Percentiles rank a stretch among this genome's conserved stretches.
These are phyloP conservation scores for Conticribra weissflogii DNA, from an alignment of 108 stramenopile genomes.

Conservation along the genomic window DNA sequence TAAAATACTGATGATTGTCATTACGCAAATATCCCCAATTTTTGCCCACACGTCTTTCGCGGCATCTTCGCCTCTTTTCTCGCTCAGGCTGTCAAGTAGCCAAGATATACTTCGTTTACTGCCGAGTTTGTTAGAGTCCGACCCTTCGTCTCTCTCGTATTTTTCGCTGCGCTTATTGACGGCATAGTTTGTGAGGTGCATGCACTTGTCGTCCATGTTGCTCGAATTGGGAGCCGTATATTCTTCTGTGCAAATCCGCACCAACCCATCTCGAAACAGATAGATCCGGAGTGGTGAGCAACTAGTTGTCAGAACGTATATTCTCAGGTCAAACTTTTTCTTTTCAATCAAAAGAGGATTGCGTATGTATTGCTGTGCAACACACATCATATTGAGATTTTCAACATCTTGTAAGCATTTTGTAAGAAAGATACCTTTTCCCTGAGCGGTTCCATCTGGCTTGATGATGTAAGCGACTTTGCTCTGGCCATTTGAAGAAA, in stretches of 20 bases:
- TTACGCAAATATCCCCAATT: constrained; percentile 70
- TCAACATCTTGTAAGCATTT: constrained; percentile 56
- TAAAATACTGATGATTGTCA: constrained; percentile 66
- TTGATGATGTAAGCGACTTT: constrained; percentile 81
- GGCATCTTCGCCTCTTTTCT: constrained; percentile 48
- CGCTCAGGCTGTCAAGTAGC: constrained; percentile 65
- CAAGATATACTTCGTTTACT: constrained; percentile 74
- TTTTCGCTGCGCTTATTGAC: constrained; percentile 66
- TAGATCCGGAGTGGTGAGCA: constrained; percentile 76
- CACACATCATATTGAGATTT: constrained; percentile 51
- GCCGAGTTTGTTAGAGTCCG: constrained; percentile 37
- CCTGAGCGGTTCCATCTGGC: constrained; percentile 78
- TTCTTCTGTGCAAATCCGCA: constrained; percentile 74
- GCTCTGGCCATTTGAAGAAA: constrained; percentile 56
- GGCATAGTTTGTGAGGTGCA: constrained; percentile 92
- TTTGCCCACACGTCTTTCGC: constrained; percentile 60
- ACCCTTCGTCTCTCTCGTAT: constrained; percentile 37
- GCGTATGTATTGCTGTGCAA: constrained; percentile 80
- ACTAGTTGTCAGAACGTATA: constrained; percentile 82
- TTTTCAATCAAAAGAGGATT: constrained; percentile 82
- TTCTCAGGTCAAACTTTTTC: constrained; percentile 87
- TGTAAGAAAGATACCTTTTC: constrained; percentile 79
- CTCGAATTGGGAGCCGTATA: constrained; percentile 58
- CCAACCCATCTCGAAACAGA: constrained; percentile 73
- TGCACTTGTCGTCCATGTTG: constrained; percentile 71